Evolutionary conservation across 78 protist species (phyloP).

Genomic region (slime mould (Dictyostelium discoideum)): DNA sequence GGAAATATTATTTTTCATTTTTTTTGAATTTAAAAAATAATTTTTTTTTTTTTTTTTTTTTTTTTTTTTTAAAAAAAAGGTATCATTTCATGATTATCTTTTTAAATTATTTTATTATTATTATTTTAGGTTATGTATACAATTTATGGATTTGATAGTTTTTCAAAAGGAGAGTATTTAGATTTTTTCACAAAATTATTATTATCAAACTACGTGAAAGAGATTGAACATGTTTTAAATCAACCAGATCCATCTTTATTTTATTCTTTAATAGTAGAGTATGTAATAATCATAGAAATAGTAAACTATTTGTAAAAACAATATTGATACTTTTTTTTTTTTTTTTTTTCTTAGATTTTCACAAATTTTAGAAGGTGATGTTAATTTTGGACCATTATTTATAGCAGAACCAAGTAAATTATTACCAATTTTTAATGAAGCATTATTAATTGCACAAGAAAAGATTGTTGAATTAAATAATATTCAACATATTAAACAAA

Average conservation of each 20-base stretch:
- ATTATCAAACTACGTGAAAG: not conserved
- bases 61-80: no score
- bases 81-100: no score
- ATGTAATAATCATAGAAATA: not conserved
- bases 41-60: no score
- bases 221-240: not conserved
- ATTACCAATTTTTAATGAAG: slow-evolving; percentile 56
- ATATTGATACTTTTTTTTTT: no score
- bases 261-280: slow-evolving; percentile 60
- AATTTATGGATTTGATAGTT: slow-evolving; percentile 40
- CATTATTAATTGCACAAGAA: slow-evolving; percentile 15
- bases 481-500: not conserved
- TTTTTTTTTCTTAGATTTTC: slow-evolving; percentile 17
- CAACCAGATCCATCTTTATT: slow-evolving; percentile 36
- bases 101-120: not conserved
- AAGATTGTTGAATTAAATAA: not conserved
- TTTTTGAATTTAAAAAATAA: no score
- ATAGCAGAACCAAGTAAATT: slow-evolving; percentile 57
- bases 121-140: slow-evolving; percentile 4
- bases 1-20: no score
- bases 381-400: slow-evolving; percentile 57
- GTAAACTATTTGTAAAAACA: not conserved
- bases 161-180: slow-evolving; percentile 40
- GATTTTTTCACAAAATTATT: slow-evolving; percentile 51
- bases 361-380: slow-evolving; percentile 66